phyloP scores from a whole-genome alignment of 2,329 filamentous ascomycete species.

The Epichloe amarillans region DNA sequence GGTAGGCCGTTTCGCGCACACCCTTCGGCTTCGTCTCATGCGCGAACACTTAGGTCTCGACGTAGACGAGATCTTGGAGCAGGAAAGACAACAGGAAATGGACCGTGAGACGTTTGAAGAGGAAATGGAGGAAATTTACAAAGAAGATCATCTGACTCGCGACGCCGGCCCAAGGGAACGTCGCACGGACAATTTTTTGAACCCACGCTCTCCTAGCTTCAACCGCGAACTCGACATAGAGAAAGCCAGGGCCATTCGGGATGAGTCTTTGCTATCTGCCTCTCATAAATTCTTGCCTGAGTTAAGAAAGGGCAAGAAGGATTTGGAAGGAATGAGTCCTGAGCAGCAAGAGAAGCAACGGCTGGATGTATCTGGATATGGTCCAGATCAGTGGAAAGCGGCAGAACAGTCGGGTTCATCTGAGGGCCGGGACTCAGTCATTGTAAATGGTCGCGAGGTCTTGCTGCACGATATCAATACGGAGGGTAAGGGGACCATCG shows the following conservation, averaged over 20 bases:
- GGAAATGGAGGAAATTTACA: slow-evolving; percentile 51
- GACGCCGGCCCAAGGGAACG: slow-evolving; percentile 14
- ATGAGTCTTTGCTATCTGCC: slow-evolving; percentile 7
- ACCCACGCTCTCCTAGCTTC: slow-evolving; percentile 38
- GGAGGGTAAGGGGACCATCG: slow-evolving; percentile 49
- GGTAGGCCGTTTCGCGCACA: slow-evolving; percentile 86
- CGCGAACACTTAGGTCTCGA: slow-evolving; percentile 93
- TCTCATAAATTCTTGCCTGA: neutral
- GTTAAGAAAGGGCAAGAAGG: slow-evolving; percentile 1
- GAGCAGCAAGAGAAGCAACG: slow-evolving; percentile 43
- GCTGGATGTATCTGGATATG: slow-evolving; percentile 67
- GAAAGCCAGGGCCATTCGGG: slow-evolving; percentile 36
- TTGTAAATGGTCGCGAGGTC: slow-evolving; percentile 58
- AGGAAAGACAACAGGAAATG: slow-evolving; percentile 56
- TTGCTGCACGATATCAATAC: slow-evolving; percentile 49
- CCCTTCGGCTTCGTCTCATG: slow-evolving; percentile 86
- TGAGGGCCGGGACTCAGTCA: slow-evolving; percentile 55
- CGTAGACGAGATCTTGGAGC: slow-evolving; percentile 78
- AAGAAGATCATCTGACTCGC: slow-evolving; percentile 21
- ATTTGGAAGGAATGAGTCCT: neutral
- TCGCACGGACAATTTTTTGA: slow-evolving; percentile 25
- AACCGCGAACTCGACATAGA: slow-evolving; percentile 48
- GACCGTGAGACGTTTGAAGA: slow-evolving; percentile 43
- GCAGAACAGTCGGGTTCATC: slow-evolving; percentile 48
- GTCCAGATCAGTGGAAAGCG: slow-evolving; percentile 59